Conservation (phyloP, 768 basidiomycete species). For the Lactarius hatsudake region DNA sequence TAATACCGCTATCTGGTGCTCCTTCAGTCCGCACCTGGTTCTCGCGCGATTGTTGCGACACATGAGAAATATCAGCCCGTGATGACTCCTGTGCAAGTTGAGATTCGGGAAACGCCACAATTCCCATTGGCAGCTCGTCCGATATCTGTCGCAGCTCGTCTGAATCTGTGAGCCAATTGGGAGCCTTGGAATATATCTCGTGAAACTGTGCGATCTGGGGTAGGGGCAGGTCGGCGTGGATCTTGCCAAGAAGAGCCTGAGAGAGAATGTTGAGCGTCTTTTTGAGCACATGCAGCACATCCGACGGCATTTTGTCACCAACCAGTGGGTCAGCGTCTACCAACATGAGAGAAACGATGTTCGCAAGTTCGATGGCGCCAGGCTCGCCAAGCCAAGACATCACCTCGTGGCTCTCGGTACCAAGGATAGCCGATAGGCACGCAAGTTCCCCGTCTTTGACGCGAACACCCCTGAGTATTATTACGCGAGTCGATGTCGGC, state of each 20-base stretch:
- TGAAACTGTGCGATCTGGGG: not conserved
- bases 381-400: not conserved
- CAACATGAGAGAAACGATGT: not conserved
- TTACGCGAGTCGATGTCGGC: not conserved
- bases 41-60: not conserved
- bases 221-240: not conserved
- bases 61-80: not conserved
- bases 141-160: not conserved
- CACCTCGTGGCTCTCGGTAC: not conserved
- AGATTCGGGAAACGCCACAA: not conserved
- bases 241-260: not conserved
- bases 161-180: not conserved
- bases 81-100: not conserved
- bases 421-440: not conserved
- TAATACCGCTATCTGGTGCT: not conserved
- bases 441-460: not conserved
- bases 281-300: not conserved
- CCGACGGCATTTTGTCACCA: not conserved
- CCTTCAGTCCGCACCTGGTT: not conserved
- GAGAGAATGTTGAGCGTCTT: not conserved
- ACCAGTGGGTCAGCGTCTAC: not conserved
- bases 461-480: not conserved
- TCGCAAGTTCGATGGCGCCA: not conserved
- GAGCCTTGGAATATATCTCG: not conserved
- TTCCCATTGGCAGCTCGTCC: not conserved